Base-by-base conservation (phyloP, 106 monocot species). In the Triglochin maritima region DNA sequence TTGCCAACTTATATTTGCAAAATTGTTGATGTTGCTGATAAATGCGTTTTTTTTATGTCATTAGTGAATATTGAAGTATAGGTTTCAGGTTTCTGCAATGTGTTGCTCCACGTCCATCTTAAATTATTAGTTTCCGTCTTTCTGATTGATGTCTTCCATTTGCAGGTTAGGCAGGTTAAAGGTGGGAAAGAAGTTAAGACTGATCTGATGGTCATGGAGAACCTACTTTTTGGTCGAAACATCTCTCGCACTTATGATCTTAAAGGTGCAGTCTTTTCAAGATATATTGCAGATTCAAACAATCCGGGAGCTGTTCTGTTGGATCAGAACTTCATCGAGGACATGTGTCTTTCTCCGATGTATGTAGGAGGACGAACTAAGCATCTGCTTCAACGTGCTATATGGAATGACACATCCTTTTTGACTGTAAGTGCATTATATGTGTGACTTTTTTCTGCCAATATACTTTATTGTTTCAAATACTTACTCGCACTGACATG, bases 361-460 rank as follows among this genome's bases (percentile, higher is more conserved):
- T 99, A 89, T 83, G 61, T 99, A 56, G 79, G 75, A 52, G 86
- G 86, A 9, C 82, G 69, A 71, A 82, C 76, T 57, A 99, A 99
- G 65, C 82, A 88, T 74, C 70, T 88, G 29, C 69, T 99, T 45
- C 79, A 91, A 56, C 76, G 98, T n/a, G 98, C 98, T 49, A 86
- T 99, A 64, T 99, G 98, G 98, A 99, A 99, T 67, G 98, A 99
- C 63, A 99, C 98, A 44, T 73, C 82, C 65, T 99, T 99, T 78
- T 86, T 99, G 54, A 88, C 86, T 44, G 98, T 99, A 78, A 83
- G 98, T 71, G 17, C 12, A 43, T 70, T 63, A 1, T 60, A 2
- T 60, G 9, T 9, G 17, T 12, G 10, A 41, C 14, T 44, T 60
- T 11, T 11, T 45, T 56, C 49, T 55, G 14, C 12, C 5, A 54